These are phyloP conservation scores for Mrakia frigida DNA, from an alignment of 768 basidiomycete genomes.

Conservation along the genomic window DNA sequence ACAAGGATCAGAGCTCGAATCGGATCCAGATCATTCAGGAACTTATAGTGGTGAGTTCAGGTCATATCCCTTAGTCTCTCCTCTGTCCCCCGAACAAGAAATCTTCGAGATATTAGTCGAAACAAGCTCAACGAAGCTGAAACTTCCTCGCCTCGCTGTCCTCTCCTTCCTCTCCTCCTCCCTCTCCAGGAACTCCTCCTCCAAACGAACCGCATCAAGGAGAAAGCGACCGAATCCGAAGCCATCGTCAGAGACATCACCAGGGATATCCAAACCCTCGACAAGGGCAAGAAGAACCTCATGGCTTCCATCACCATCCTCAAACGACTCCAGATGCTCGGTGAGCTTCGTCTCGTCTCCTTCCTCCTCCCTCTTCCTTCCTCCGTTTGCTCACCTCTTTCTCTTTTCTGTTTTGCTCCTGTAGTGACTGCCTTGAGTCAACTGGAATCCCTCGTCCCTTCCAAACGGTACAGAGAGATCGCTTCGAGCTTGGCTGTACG, in stretches of 20 bases:
- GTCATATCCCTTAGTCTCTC: neutral
- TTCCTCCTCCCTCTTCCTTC: neutral
- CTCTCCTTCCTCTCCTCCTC: slow-evolving; percentile 15
- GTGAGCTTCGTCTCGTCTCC: slow-evolving; percentile 49
- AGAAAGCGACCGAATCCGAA: slow-evolving; percentile 95
- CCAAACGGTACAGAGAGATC: slow-evolving; percentile 75
- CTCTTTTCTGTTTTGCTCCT: neutral
- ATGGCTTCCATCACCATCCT: slow-evolving; percentile 81
- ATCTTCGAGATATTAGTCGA: neutral
- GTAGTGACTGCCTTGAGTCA: slow-evolving; percentile 77
- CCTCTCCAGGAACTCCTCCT: slow-evolving; percentile 71
- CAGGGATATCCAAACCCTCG: slow-evolving; percentile 89
- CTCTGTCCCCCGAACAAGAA: neutral
- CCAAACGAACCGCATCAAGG: slow-evolving; percentile 92
- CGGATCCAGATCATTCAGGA: slow-evolving; percentile 88
- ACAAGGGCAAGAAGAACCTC: slow-evolving; percentile 85
- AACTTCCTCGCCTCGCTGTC: neutral
- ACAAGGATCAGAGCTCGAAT: slow-evolving; percentile 74
- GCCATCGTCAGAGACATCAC: slow-evolving; percentile 93
- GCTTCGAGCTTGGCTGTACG: slow-evolving; percentile 43
- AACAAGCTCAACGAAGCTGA: neutral
- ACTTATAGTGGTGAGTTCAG: slow-evolving; percentile 65
- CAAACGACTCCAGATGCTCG: slow-evolving; percentile 88
- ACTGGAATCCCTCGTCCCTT: slow-evolving; percentile 68
- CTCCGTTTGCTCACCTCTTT: slow-evolving; percentile 13